Evolutionary conservation across 768 basidiomycete genomes (phyloP).

Genomic region (Pulveroboletus sp.): DNA sequence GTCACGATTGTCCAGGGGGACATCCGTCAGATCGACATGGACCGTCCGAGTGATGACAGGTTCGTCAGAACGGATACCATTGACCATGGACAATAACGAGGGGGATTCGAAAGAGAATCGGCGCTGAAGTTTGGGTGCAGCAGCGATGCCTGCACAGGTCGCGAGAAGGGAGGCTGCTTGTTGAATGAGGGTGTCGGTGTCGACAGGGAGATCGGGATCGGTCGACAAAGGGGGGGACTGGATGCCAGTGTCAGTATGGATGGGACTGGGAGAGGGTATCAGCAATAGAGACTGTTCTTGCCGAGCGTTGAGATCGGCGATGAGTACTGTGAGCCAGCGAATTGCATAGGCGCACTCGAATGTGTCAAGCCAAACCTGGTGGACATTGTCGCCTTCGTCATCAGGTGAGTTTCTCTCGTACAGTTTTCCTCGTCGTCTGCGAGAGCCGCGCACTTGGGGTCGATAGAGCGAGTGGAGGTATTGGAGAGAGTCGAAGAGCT

Average conservation of each 20-base stretch:
- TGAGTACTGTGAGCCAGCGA: slow-evolving; percentile 68
- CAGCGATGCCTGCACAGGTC: slow-evolving; percentile 56
- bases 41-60: slow-evolving; percentile 15
- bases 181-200: slow-evolving; percentile 40
- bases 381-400: slow-evolving; percentile 12
- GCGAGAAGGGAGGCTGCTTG: slow-evolving; percentile 61
- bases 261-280: too few species aligned
- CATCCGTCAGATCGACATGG: slow-evolving; percentile 54
- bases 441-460: slow-evolving; percentile 59
- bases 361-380: slow-evolving; percentile 44
- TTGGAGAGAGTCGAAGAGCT: slow-evolving; percentile 41
- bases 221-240: not conserved
- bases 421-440: slow-evolving; percentile 28
- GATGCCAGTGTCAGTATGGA: too few species aligned
- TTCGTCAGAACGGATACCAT: not conserved
- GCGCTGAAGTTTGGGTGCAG: slow-evolving; percentile 55
- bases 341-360: slow-evolving; percentile 70
- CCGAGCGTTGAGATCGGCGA: slow-evolving; percentile 35
- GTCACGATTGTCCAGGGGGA: slow-evolving; percentile 65
- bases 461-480: slow-evolving; percentile 55
- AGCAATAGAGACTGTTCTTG: not conserved
- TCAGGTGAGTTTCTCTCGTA: not conserved
- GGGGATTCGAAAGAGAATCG: slow-evolving; percentile 43
- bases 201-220: not conserved
- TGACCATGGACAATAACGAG: not conserved